These are phyloP conservation scores for Discostella pseudostelligera DNA, from an alignment of 108 stramenopile species.

Conservation along the genomic window DNA sequence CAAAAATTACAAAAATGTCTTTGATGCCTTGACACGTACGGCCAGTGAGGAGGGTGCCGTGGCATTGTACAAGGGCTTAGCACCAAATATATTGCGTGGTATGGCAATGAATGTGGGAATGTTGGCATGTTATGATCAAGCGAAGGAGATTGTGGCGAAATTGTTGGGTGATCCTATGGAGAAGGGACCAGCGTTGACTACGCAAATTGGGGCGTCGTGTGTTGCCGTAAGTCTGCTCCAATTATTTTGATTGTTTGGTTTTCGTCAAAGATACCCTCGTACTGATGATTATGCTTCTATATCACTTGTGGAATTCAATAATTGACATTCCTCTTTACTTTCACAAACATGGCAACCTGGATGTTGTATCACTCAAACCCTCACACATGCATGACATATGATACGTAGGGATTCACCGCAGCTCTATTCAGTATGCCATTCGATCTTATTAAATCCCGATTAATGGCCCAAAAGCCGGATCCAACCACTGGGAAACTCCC, in stretches of 20 bases:
- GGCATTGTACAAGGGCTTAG: slow-evolving; percentile 92
- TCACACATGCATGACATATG: slow-evolving; percentile 1
- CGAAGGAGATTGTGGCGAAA: slow-evolving; percentile 83
- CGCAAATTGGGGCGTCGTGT: slow-evolving; percentile 77
- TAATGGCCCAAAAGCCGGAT: slow-evolving; percentile 91
- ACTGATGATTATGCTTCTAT: too few species aligned
- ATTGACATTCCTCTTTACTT: not conserved
- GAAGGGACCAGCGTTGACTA: slow-evolving; percentile 78
- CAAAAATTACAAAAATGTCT: slow-evolving; percentile 97
- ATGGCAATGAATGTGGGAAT: slow-evolving; percentile 99
- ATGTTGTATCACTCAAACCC: too few species aligned
- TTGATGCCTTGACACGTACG: slow-evolving; percentile 91
- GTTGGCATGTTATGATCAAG: slow-evolving; percentile 99
- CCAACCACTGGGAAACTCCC: slow-evolving; percentile 86
- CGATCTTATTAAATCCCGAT: slow-evolving; percentile 95
- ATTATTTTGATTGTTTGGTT: not conserved
- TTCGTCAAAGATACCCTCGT: too few species aligned
- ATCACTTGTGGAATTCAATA: not conserved
- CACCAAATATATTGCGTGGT: slow-evolving; percentile 94
- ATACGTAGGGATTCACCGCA: slow-evolving; percentile 88
- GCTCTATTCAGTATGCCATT: slow-evolving; percentile 95
- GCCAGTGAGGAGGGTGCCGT: slow-evolving; percentile 91
- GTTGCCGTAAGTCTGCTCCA: slow-evolving; percentile 47
- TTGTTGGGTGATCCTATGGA: slow-evolving; percentile 79
- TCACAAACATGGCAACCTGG: too few species aligned